Evolutionary conservation across 169 alveolate species (phyloP), one percentile per base, ranked within the genome.

Genomic region (Fabrea salina): DNA sequence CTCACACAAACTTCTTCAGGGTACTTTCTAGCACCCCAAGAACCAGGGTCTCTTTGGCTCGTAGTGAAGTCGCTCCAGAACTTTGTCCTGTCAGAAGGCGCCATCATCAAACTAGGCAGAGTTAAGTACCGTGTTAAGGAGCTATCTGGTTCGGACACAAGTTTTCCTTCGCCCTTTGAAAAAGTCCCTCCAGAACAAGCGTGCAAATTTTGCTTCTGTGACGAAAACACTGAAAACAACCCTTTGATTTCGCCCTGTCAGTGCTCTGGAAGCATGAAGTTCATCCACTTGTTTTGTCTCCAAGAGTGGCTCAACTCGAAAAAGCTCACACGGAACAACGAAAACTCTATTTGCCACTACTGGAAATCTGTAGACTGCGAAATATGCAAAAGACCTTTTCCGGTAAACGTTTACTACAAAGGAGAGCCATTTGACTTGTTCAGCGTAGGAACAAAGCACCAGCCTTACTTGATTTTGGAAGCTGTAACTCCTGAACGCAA

Each of bases 281-380:
- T 41, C 54, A 87, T 90, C 53, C 95, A 90, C 76, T 19, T 79
- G 1, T 16, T 11, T 35, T 97, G 99, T 79, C 88, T 97, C 53
- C 80, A 98, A 50, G 89, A 95, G 56, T 97, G 99, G 98, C 85
- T 97, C 75, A 93, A 92, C 58, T 95, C 95, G 43, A 80, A 95
- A 68, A 75, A 92, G 66, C n/a, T n/a, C 25, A 87, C 91, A 19
- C 82, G 91, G 68, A 19, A 80, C 81, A 57, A 86, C 82, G 51
- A 40, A 22, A 43, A 67, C 79, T 43, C 85, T 77, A 41, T 88
- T 50, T 82, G 95, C 41, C 92, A 77, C 84, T 94, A 89, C 74
- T 92, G 95, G 93, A 94, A 95, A 78, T 95, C 90, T 22, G 76
- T 96, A 66, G 85, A 86, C 54, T 97, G 99, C 85, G 99, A 97